Percentiles rank a stretch among this genome's conserved stretches.
Evolutionary conservation across 495 filamentous ascomycete genomes (phyloP).

Genomic region (Cenococcum geophilum): DNA sequence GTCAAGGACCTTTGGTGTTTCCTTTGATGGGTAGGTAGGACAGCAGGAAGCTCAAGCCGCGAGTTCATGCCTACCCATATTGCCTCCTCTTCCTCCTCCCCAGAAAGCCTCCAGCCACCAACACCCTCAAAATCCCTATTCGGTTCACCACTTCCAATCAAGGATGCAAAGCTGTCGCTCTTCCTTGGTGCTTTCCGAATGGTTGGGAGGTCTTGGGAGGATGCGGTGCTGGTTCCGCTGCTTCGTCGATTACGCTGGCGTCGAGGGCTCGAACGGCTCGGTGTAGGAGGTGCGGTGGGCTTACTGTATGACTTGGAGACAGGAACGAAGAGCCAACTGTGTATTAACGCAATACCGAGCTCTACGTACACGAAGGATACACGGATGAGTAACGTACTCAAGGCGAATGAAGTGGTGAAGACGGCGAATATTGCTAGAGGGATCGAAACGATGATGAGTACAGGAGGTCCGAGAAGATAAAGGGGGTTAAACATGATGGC

Average conservation of each 20-base stretch:
- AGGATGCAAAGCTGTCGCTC: slow-evolving; percentile 29
- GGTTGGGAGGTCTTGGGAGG: slow-evolving; percentile 17
- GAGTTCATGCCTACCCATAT: slow-evolving; percentile 71
- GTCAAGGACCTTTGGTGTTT: slow-evolving; percentile 28
- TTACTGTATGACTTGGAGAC: slow-evolving; percentile 15
- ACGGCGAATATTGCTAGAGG: slow-evolving; percentile 64
- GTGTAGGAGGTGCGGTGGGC: slow-evolving; percentile 15
- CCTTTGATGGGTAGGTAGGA: slow-evolving; percentile 9
- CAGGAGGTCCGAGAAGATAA: slow-evolving; percentile 53
- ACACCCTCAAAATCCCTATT: slow-evolving; percentile 80
- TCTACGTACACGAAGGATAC: slow-evolving; percentile 64
- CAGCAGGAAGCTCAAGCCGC: slow-evolving; percentile 58
- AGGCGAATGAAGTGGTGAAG: slow-evolving; percentile 61
- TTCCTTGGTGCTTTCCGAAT: slow-evolving; percentile 18
- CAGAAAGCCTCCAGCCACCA: slow-evolving; percentile 64
- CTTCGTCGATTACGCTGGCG: slow-evolving; percentile 22
- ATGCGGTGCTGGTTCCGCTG: slow-evolving; percentile 20
- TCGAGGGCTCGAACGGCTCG: slow-evolving; percentile 19
- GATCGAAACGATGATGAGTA: slow-evolving; percentile 59
- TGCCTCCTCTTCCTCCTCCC: slow-evolving; percentile 52
- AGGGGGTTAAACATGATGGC: slow-evolving; percentile 39
- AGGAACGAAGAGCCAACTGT: slow-evolving; percentile 49
- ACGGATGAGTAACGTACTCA: slow-evolving; percentile 58
- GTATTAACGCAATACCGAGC: slow-evolving; percentile 53
- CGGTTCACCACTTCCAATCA: slow-evolving; percentile 33